Evolutionary conservation across 2,329 filamentous ascomycete species (phyloP), one percentile per base, ranked within the genome.

Genomic region (Seiridium cupressi): DNA sequence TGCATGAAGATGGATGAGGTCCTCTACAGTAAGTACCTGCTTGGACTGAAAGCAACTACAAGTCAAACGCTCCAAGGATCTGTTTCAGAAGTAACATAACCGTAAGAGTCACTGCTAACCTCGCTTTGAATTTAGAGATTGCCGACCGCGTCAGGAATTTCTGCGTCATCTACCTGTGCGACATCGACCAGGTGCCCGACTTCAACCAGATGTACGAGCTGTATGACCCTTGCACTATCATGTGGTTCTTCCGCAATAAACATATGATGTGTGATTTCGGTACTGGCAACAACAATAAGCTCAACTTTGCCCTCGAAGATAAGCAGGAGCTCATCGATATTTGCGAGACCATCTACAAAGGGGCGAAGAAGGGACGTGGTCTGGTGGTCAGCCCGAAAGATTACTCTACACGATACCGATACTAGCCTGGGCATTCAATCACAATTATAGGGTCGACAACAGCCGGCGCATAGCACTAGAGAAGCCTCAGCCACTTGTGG

Each of bases 271-370:
- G 91, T 75, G 94, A 98, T 85, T 93, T 97, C 68, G 94, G 94
- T 51, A 99, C 95, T 1, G 95, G 95, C 65, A 97, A 99, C 79
- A 99, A 99, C 77, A 99, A 99, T 76, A 98, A 98, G 76, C 82
- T 97, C 67, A 97, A 97, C 74, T 97, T 92, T 89, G 92, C 97
- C 53, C 81, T 96, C 57, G 93, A 98, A 77, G 94, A 99, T 73
- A 98, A 99, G 79, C 94, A 98, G 76, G 95, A 99, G 79, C 82
- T 99, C 70, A 96, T 99, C 70, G 95, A 99, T 77, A 99, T 99
- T 66, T 89, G 98, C 72, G 95, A 99, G 82, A 97, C 93, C 4
- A 93, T 99, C 63, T 99, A 98, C 74, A 89, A 93, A 61, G 95
- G 95, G n/a, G 95, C 95, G 38, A 98, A 97, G 84, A 99, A 99